Percentiles rank a stretch among this genome's conserved stretches.
These are phyloP conservation scores for Solanum rostratum DNA, from an alignment of 257 asterid species.

Conservation along the genomic window DNA sequence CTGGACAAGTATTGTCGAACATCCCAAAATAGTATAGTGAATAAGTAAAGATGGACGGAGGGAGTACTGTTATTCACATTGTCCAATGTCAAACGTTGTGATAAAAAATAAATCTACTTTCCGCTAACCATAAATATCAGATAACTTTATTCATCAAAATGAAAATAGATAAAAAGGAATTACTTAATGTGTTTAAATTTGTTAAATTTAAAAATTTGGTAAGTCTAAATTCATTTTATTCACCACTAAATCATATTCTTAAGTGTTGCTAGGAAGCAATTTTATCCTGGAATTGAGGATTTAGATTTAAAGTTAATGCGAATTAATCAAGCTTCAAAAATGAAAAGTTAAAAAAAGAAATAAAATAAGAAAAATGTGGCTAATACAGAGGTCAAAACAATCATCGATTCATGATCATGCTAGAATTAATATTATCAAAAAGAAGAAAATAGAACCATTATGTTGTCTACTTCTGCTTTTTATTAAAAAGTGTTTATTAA, in stretches of 20 bases:
- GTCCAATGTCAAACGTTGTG: background rate
- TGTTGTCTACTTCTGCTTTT: slow-evolving; percentile 40
- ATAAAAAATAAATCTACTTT: background rate
- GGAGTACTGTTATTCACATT: background rate
- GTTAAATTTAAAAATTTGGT: background rate
- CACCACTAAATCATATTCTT: background rate
- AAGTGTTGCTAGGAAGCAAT: background rate
- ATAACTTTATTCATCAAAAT: background rate
- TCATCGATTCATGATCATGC: slow-evolving; percentile 43
- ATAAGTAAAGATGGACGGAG: too few relatives aligned
- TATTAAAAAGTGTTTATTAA: slow-evolving; percentile 10
- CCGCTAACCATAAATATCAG: background rate
- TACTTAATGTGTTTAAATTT: background rate
- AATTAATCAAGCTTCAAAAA: background rate
- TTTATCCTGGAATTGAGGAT: background rate
- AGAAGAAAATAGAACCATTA: slow-evolving; percentile 12
- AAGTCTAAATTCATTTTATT: background rate
- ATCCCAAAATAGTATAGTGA: too few relatives aligned
- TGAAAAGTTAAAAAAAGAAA: too few relatives aligned
- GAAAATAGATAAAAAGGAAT: background rate
- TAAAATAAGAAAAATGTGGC: slow-evolving; percentile 14
- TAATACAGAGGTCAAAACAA: slow-evolving; percentile 40
- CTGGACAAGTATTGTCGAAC: too few relatives aligned
- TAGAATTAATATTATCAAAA: slow-evolving; percentile 1
- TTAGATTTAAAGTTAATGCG: background rate